Evolutionary conservation across 2,329 filamentous ascomycete species (phyloP).

Genomic region (Ophiocordyceps robertsii): DNA sequence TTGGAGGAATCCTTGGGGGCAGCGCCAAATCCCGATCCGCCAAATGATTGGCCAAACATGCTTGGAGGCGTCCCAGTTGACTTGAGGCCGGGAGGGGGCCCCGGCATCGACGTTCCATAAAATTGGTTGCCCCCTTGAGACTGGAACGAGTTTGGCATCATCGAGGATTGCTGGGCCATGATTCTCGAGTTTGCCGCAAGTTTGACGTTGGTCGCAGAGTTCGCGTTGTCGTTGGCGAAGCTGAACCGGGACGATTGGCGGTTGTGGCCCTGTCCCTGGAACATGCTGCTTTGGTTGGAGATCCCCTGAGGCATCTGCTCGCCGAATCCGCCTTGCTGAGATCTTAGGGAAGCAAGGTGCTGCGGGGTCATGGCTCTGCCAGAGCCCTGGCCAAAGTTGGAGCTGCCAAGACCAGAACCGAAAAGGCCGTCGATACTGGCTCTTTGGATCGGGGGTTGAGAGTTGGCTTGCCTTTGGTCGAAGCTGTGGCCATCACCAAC

Average conservation of each 20-base stretch:
- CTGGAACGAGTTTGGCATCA: slow-evolving; percentile 60
- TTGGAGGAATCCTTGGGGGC: slow-evolving; percentile 56
- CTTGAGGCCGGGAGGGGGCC: slow-evolving; percentile 88
- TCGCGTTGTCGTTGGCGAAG: slow-evolving; percentile 64
- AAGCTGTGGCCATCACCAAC: slow-evolving; percentile 35
- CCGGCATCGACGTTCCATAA: slow-evolving; percentile 75
- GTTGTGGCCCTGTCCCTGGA: slow-evolving; percentile 54
- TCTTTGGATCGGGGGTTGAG: slow-evolving; percentile 68
- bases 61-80: slow-evolving; percentile 88
- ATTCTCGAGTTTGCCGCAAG: slow-evolving; percentile 65
- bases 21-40: slow-evolving; percentile 53
- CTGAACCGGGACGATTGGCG: slow-evolving; percentile 79
- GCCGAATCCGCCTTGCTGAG: slow-evolving; percentile 45
- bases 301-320: slow-evolving; percentile 49
- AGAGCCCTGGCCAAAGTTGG: slow-evolving; percentile 33
- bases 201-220: slow-evolving; percentile 46
- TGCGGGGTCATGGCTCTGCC: slow-evolving; percentile 61
- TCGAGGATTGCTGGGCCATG: slow-evolving; percentile 76
- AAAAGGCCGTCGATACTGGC: slow-evolving; percentile 39
- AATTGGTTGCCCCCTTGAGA: slow-evolving; percentile 53
- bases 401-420: slow-evolving; percentile 32
- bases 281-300: slow-evolving; percentile 29
- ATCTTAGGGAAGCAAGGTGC: slow-evolving; percentile 54
- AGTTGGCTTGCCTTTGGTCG: slow-evolving; percentile 48
- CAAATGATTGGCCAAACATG: slow-evolving; percentile 89